Conservation (phyloP, 106 monocot species). For the Iris macrosiphon region DNA sequence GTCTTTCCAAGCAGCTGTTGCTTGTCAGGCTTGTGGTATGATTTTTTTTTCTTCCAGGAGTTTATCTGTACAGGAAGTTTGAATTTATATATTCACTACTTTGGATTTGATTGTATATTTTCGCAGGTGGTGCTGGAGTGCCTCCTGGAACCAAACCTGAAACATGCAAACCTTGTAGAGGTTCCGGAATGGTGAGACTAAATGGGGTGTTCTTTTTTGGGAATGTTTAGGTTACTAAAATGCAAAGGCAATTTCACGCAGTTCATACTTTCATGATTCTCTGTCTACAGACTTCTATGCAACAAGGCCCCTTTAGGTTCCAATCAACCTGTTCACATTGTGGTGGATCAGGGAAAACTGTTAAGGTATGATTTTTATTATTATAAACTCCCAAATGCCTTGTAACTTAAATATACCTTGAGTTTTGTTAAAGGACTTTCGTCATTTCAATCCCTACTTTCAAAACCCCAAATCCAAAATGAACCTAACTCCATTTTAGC, state of each 20-base stretch:
- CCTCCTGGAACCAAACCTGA: slow-evolving; percentile 90
- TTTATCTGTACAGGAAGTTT: no score
- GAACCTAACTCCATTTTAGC: no score
- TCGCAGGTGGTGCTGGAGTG: slow-evolving; percentile 72
- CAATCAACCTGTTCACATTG: slow-evolving; percentile 65
- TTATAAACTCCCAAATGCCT: no score
- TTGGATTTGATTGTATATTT: background rate
- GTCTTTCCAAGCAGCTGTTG: slow-evolving; percentile 40
- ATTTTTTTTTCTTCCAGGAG: background rate
- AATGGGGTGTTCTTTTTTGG: background rate
- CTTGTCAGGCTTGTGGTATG: slow-evolving; percentile 76
- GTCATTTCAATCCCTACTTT: background rate
- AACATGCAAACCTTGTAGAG: slow-evolving; percentile 70
- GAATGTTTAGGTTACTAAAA: background rate
- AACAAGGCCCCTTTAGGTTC: slow-evolving; percentile 69
- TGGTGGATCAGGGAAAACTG: slow-evolving; percentile 65
- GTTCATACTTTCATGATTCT: background rate
- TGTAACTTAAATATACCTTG: background rate
- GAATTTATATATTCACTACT: no score
- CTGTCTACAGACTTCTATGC: slow-evolving; percentile 37
- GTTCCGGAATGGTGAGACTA: slow-evolving; percentile 74
- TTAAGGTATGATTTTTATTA: slow-evolving; percentile 44
- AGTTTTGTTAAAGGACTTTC: background rate
- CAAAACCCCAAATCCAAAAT: no score
- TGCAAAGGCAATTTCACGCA: no score